phyloP scores from a whole-genome alignment of 2,329 filamentous ascomycete genomes.

The Fusarium sp. region DNA sequence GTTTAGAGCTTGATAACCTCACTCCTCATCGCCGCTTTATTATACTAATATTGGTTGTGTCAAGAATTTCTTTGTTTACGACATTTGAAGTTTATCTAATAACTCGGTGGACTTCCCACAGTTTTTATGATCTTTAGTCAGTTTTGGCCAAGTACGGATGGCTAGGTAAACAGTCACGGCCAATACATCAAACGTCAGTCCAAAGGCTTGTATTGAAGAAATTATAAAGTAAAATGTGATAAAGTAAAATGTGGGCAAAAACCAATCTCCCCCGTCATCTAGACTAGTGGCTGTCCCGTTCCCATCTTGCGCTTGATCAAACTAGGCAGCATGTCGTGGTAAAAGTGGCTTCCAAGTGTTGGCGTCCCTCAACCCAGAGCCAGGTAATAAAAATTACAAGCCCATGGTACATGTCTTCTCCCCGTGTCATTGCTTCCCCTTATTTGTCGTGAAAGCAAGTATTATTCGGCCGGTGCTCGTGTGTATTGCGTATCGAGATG shows the following conservation, averaged over 20 bases:
- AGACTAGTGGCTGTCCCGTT: conserved; percentile 4
- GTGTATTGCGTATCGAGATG: background rate
- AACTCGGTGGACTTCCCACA: background rate
- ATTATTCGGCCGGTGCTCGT: background rate
- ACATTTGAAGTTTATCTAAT: background rate
- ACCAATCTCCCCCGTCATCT: background rate
- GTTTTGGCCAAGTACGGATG: background rate
- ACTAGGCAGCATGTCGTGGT: conserved; percentile 6
- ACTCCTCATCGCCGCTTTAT: background rate
- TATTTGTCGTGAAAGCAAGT: conserved; percentile 12
- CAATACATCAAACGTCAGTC: background rate
- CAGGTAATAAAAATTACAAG: conserved; percentile 25
- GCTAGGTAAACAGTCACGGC: background rate
- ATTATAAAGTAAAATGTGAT: conserved; percentile 3
- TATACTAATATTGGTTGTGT: background rate
- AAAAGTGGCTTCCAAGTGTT: conserved; percentile 36
- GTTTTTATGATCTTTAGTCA: background rate
- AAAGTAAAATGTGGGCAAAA: conserved; percentile 1
- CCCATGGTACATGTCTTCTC: conserved; percentile 23
- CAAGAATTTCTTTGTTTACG: background rate
- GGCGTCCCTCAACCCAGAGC: conserved; percentile 41
- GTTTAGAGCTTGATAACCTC: background rate
- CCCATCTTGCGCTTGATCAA: conserved; percentile 11
- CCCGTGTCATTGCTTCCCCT: conserved; percentile 20
- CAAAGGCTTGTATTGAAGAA: conserved; percentile 43